phyloP scores from a whole-genome alignment of 2,329 filamentous ascomycete genomes.

The Fusarium papillatum region DNA sequence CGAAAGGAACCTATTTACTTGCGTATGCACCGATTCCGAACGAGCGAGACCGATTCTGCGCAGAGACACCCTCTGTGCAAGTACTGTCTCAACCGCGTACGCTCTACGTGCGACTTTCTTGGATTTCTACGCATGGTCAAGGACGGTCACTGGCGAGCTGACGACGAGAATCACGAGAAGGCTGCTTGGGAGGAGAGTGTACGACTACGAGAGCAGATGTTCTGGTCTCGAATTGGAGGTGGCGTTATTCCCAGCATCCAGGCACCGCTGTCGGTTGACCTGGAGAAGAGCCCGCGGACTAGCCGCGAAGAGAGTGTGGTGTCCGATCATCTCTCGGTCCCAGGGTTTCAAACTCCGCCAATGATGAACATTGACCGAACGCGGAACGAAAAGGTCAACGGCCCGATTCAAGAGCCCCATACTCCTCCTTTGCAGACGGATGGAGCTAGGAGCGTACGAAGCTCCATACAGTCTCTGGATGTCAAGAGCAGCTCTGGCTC shows the following conservation, averaged over 20 bases:
- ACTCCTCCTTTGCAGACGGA: conserved; percentile 49
- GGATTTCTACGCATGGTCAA: conserved; percentile 93
- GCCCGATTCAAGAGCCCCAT: conserved; percentile 41
- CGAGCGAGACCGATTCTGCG: conserved; percentile 87
- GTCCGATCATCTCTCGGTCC: conserved; percentile 35
- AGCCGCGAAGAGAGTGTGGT: conserved; percentile 49
- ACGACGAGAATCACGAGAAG: conserved; percentile 86
- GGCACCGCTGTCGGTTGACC: conserved; percentile 39
- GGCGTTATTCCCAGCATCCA: conserved; percentile 81
- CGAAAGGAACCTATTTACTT: conserved; percentile 79
- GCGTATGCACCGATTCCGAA: conserved; percentile 89
- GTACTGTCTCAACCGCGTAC: conserved; percentile 87
- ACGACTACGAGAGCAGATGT: conserved; percentile 92
- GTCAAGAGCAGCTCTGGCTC: conserved; percentile 40
- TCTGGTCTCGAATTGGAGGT: conserved; percentile 94
- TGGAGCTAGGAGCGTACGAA: conserved; percentile 39
- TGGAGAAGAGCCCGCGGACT: conserved; percentile 49
- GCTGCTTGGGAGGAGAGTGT: conserved; percentile 96
- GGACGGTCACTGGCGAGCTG: conserved; percentile 91
- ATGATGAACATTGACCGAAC: conserved; percentile 40
- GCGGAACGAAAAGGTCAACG: conserved; percentile 23
- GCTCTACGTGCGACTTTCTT: conserved; percentile 92
- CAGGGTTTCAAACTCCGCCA: conserved; percentile 38
- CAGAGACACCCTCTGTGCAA: conserved; percentile 92
- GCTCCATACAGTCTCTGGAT: conserved; percentile 45